Conservation (phyloP, 2,329 filamentous ascomycete genomes). For the Phyllosticta ampelicida region DNA sequence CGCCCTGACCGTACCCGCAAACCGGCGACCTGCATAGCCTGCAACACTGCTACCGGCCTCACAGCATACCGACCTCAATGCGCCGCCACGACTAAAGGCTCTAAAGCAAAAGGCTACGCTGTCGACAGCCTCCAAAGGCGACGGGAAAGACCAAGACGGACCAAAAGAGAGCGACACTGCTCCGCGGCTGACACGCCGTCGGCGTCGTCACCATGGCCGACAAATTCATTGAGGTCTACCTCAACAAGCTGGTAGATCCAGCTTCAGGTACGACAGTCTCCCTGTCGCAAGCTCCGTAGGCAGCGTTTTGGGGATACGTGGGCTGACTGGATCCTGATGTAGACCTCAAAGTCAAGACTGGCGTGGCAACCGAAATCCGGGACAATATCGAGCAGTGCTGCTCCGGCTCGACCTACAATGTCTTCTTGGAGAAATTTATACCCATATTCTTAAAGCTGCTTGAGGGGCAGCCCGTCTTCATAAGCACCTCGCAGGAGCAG, state of each 20-base stretch:
- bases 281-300: not conserved
- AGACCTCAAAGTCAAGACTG: constrained; percentile 76
- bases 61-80: not conserved
- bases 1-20: not conserved
- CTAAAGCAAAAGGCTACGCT: not conserved
- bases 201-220: constrained; percentile 21
- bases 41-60: not conserved
- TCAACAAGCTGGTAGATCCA: constrained; percentile 36
- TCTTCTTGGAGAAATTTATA: constrained; percentile 78
- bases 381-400: constrained; percentile 89
- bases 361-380: constrained; percentile 74
- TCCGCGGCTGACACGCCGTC: constrained; percentile 5
- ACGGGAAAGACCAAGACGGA: not conserved
- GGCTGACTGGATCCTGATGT: constrained; percentile 1
- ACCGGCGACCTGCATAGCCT: constrained; percentile 6
- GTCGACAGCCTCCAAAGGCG: not conserved
- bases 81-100: constrained; percentile 1
- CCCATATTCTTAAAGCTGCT: constrained; percentile 82
- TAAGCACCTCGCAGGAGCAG: constrained; percentile 83
- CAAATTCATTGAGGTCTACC: constrained; percentile 36
- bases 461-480: constrained; percentile 77
- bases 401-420: constrained; percentile 61
- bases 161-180: not conserved
- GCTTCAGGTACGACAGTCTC: constrained; percentile 21
- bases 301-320: not conserved